Evolutionary conservation across 768 basidiomycete genomes (phyloP), one percentile per base, ranked within the genome.

Genomic region (Phlegmacium glaucopus): DNA sequence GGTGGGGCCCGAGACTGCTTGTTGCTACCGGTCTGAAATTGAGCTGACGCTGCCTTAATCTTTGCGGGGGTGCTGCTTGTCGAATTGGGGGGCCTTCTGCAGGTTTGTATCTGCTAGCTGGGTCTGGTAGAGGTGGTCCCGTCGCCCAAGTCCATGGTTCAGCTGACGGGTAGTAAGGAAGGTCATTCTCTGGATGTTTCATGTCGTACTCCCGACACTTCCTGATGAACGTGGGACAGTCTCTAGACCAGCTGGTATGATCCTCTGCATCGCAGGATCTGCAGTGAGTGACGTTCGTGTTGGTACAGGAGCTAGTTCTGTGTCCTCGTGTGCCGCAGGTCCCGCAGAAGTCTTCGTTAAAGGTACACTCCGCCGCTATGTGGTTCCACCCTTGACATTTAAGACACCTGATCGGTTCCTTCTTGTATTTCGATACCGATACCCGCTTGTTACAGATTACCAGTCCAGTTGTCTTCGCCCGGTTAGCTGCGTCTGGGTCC

Each of bases 81-180:
- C 13, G 30, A 8, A 8, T 8, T 17, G 22, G 38, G 7, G 3
- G n/a, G n/a, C n/a, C n/a, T n/a, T n/a, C n/a, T n/a, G n/a, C n/a
- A n/a, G n/a, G n/a, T n/a, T n/a, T n/a, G n/a, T n/a, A n/a, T n/a
- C n/a, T n/a, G n/a, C n/a, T n/a, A n/a, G n/a, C n/a, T n/a, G n/a
- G n/a, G n/a, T n/a, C n/a, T n/a, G n/a, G n/a, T n/a, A n/a, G n/a
- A n/a, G n/a, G n/a, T n/a, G n/a, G n/a, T n/a, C 13, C 30, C 22
- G n/a, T 28, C 26, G 25, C 8, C 54, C 56, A 56, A 6, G 57
- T 55, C 56, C 52, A 56, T 13, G 52, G 27, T 32, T 55, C 55
- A 7, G 26, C 39, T 12, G 58, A 42, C 26, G 34, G 39, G 13
- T 41, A 17, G 2, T n/a, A 48, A 6, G 47, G 47, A 6, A 42